Evolutionary conservation across 1,139 yeast species (phyloP), one percentile per base, ranked within the genome.

Genomic region (Entelexis sorbosivorans): DNA sequence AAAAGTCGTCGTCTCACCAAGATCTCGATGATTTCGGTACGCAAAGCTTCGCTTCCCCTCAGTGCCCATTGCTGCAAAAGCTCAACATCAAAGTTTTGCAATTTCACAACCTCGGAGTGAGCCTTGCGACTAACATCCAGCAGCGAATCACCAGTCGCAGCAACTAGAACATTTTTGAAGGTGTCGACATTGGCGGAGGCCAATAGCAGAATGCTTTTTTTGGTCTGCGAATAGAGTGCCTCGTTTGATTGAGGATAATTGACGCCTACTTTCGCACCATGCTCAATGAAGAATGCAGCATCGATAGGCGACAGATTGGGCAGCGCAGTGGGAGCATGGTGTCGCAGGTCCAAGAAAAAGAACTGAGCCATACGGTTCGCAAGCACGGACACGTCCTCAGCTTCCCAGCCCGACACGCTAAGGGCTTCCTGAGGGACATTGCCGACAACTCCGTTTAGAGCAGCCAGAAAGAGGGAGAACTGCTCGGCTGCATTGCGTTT

Each of bases 161-260:
- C 52, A 0, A 53, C 47, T 6, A 54, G 44, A 13, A 43, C 46
- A 10, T 38, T 2, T 17, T 45, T 31, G 35, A 53, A 46, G 2
- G 3, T 3, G 1, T 29, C 44, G 2, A 47, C 44, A 19, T 42
- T 17, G 1, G 34, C 39, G 1, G 19, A 26, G 1, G 56, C 52
- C n/a, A 76, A 69, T 38, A 63, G 62, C 11, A 75, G 50, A 2
- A 76, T 66, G 2, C 75, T 71, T 14, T 66, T 68, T 60, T 82
- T 85, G 38, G 75, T 74, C 0, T 59, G 62, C 1, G 69, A 58
- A 38, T 85, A 65, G 24, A 75, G 79, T 0, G 72, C 71, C 1
- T 76, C 69, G 43, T 74, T 75, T 60, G 75, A 78, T 0, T 14
- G 89, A 87, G 5, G 93, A 86, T 56, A 77, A 77, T 50, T 73